A percentile compares a stretch with the other conserved stretches of the same genome.
Evolutionary conservation across 2,329 filamentous ascomycete species (phyloP).

Genomic region (Claviceps arundinis): DNA sequence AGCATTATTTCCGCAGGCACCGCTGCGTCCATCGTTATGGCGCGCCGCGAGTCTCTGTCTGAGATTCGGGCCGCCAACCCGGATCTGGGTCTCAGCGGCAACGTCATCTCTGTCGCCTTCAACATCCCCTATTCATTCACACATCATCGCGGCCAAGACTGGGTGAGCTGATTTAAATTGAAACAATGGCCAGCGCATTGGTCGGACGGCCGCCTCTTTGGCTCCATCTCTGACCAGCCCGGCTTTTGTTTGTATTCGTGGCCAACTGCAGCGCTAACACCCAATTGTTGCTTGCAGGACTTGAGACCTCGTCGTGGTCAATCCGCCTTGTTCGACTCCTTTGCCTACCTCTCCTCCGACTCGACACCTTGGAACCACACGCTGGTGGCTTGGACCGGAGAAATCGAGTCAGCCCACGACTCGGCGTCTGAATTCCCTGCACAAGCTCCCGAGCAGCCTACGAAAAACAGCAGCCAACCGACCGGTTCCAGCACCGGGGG

Average conservation of each 20-base stretch:
- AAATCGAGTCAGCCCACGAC: slow-evolving; percentile 48
- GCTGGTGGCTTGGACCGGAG: slow-evolving; percentile 88
- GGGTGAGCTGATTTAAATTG: slow-evolving; percentile 33
- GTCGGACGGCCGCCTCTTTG: too few relatives aligned
- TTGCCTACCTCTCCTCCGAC: slow-evolving; percentile 75
- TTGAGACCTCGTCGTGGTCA: slow-evolving; percentile 69
- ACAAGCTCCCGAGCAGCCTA: slow-evolving; percentile 32
- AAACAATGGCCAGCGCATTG: neutral
- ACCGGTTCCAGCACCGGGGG: slow-evolving; percentile 27
- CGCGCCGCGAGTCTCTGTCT: slow-evolving; percentile 36
- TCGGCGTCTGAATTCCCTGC: slow-evolving; percentile 30
- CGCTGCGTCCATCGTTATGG: slow-evolving; percentile 16
- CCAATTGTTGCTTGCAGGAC: slow-evolving; percentile 35
- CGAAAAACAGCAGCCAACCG: slow-evolving; percentile 1
- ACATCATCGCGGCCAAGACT: slow-evolving; percentile 45
- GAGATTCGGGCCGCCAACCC: slow-evolving; percentile 44
- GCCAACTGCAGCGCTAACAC: neutral
- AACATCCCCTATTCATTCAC: slow-evolving; percentile 47
- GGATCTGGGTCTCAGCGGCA: slow-evolving; percentile 45
- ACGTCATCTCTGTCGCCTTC: slow-evolving; percentile 53
- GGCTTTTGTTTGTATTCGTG: neutral
- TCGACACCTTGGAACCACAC: slow-evolving; percentile 81
- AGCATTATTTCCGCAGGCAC: neutral
- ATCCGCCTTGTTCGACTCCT: slow-evolving; percentile 84
- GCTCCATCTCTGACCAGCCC: neutral